phyloP scores from a whole-genome alignment of 352 stramenopile genomes.

The Phytophthora crassamura region DNA sequence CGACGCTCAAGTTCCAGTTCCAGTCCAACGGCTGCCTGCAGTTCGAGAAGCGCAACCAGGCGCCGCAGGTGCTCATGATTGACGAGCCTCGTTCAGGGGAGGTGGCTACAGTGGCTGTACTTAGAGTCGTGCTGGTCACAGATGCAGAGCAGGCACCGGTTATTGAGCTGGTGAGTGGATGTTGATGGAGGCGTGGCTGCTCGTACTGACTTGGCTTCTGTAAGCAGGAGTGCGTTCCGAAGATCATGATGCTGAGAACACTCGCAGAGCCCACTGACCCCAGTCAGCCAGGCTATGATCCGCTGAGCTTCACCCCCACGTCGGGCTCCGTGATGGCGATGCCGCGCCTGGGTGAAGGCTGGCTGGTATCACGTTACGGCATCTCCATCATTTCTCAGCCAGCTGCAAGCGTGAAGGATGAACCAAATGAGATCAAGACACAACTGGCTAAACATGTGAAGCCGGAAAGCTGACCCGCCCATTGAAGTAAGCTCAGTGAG shows the following conservation, averaged over 20 bases:
- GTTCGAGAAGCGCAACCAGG: conserved; percentile 11
- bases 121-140: conserved; percentile 26
- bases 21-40: conserved; percentile 26
- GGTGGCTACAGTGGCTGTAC: conserved; percentile 25
- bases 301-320: neutral
- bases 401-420: neutral
- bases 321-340: conserved; percentile 21
- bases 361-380: conserved; percentile 33
- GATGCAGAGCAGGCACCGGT: conserved; percentile 13
- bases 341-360: conserved; percentile 35
- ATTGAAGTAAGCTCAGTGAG: no score
- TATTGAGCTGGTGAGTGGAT: conserved; percentile 14
- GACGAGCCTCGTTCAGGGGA: conserved; percentile 15
- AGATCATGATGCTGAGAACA: conserved; percentile 42
- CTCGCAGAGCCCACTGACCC: conserved; percentile 24
- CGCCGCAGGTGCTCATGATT: conserved; percentile 32
- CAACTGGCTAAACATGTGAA: neutral
- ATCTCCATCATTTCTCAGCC: neutral
- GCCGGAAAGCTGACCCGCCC: neutral
- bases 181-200: no score
- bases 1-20: conserved; percentile 34
- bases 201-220: neutral
- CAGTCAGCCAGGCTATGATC: conserved; percentile 1
- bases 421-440: neutral
- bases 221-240: conserved; percentile 37